Evolutionary conservation across 306 rosid genomes (phyloP), one percentile per base, ranked within the genome.

Genomic region (Dalbergia oliveri): DNA sequence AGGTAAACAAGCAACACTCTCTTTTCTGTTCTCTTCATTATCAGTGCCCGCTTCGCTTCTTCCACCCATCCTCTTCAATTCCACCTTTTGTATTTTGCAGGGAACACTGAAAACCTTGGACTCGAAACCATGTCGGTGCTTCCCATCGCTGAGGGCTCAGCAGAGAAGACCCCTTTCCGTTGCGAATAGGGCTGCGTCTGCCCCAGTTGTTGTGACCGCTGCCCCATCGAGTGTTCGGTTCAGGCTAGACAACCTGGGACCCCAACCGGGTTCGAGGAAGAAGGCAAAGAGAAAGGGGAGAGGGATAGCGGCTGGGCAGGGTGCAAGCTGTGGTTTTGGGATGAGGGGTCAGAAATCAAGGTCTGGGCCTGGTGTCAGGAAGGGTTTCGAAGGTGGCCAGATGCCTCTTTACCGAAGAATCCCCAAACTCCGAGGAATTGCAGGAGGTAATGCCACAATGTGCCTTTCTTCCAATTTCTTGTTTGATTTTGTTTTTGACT

Each of bases 301-400:
- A 80, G 99, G 99, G 41, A 88, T 89, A 16, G n/a, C 99, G 0
- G 98, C 99, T 3, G 99, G 98, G 33, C 98, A 95, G 85, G 98
- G 99, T 1, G 91, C 88, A n/a, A 95, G 99, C 83, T 95, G 99
- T 60, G 99, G 99, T 33, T 95, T 95, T 67, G 98, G 99, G 2
- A 95, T 95, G 99, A 88, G 98, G 44, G 99, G 99, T 4, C 99
- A 95, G 88, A 95, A 95, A 74, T 93, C 99, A 45, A 84, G 99
- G 33, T 95, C 99, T 51, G 99, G 98, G 0, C 97, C 99, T 3
- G 99, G 98, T 0, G 91, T 95, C 0, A 86, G 85, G 62, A 86
- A 65, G 23, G 99, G 99, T 0, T 95, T 93, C 71, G 99, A 95
- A 75, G 99, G 99, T 13, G 99, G 99, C 3, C 99, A 95, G 63